phyloP scores from a whole-genome alignment of 805 yeast genomes.

The Ogataea populi-albae region DNA sequence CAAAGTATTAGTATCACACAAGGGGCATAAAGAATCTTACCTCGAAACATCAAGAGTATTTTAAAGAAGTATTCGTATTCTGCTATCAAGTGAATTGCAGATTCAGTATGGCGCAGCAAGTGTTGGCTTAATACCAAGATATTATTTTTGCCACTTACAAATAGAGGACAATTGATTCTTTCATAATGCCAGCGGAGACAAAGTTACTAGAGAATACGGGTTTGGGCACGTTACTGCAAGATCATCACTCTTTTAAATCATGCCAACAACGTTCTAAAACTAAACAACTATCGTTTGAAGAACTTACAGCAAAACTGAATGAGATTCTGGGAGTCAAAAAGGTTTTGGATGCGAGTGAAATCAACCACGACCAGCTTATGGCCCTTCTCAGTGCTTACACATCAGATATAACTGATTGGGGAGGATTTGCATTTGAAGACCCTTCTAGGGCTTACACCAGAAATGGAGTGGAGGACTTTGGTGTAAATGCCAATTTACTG shows the following conservation, averaged over 20 bases:
- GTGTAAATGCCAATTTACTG: slow-evolving; percentile 65
- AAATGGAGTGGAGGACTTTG: slow-evolving; percentile 73
- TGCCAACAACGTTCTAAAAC: slow-evolving; percentile 4
- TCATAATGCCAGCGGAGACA: too few relatives aligned
- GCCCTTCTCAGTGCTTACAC: slow-evolving; percentile 45
- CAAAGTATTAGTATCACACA: too few relatives aligned
- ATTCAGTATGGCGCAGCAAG: too few relatives aligned
- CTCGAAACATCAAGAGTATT: too few relatives aligned
- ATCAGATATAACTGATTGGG: slow-evolving; percentile 55
- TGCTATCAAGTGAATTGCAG: too few relatives aligned
- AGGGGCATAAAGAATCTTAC: too few relatives aligned
- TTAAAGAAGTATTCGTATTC: too few relatives aligned
- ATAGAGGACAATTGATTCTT: too few relatives aligned
- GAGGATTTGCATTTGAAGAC: slow-evolving; percentile 53
- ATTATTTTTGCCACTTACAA: too few relatives aligned
- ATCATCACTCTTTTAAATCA: slow-evolving; percentile 1
- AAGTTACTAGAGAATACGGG: too few relatives aligned
- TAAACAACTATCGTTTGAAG: slow-evolving; percentile 25
- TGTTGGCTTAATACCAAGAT: too few relatives aligned
- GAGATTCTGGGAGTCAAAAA: slow-evolving; percentile 35
- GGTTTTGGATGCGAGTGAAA: slow-evolving; percentile 37
- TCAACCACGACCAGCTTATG: slow-evolving; percentile 48
- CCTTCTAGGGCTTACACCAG: slow-evolving; percentile 50
- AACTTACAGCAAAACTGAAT: slow-evolving; percentile 33
- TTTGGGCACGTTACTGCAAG: too few relatives aligned